phyloP scores from a whole-genome alignment of 2,329 filamentous ascomycete species.

The Ophiostoma montium region DNA sequence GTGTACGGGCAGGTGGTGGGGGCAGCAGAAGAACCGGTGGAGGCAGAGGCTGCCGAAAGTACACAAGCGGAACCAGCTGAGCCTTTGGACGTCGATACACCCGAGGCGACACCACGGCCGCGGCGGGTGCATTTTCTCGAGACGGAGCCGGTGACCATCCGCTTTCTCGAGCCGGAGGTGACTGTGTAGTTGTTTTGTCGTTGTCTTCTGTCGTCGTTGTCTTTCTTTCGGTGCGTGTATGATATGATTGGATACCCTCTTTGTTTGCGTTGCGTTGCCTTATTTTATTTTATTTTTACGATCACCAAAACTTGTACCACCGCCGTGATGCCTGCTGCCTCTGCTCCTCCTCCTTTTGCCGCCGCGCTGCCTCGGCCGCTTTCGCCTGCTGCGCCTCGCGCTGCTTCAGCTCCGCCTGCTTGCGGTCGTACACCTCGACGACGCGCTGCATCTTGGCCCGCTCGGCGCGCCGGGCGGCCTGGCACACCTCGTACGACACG shows the following conservation, averaged over 20 bases:
- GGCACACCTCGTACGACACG: constrained; percentile 71
- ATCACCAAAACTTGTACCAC: constrained; percentile 45
- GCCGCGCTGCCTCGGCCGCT: constrained; percentile 30
- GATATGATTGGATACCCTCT: constrained; percentile 1
- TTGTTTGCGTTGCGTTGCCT: not conserved
- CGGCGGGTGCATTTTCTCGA: constrained; percentile 12
- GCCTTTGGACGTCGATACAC: not conserved
- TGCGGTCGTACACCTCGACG: constrained; percentile 65
- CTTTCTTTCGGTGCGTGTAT: not conserved
- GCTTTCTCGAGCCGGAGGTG: constrained; percentile 11
- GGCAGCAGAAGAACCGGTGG: not conserved
- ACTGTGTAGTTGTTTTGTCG: not conserved
- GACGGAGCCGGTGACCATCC: constrained; percentile 9
- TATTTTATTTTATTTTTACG: not conserved
- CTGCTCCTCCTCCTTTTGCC: constrained; percentile 17
- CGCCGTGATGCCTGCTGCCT: constrained; percentile 20
- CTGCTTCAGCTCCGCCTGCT: constrained; percentile 42
- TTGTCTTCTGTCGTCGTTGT: not conserved
- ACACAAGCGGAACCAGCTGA: too few relatives aligned
- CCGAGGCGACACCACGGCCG: not conserved
- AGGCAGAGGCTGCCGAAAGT: not conserved
- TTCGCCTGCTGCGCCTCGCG: constrained; percentile 22
- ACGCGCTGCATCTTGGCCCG: constrained; percentile 71
- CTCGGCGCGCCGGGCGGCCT: constrained; percentile 59
- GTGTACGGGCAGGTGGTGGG: constrained; percentile 6